Evolutionary conservation across 768 basidiomycete species (phyloP).

Genomic region (Calvatia gigantea): DNA sequence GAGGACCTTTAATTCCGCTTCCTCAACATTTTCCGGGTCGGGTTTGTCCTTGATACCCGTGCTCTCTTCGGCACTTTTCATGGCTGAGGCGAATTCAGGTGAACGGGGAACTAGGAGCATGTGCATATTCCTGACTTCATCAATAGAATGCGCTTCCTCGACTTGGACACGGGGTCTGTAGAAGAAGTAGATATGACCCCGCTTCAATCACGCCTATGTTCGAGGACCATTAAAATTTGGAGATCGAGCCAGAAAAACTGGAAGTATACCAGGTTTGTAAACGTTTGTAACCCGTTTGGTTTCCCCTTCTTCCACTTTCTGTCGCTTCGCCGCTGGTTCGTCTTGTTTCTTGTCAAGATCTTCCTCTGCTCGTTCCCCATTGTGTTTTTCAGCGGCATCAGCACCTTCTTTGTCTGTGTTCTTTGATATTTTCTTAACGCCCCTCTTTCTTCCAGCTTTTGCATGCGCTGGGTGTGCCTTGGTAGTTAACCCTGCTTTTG

Average conservation of each 20-base stretch:
- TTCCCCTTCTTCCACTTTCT: slow-evolving; percentile 1
- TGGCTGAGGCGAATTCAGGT: slow-evolving; percentile 34
- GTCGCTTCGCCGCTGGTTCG: slow-evolving; percentile 12
- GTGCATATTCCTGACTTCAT: slow-evolving; percentile 56
- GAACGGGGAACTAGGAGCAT: slow-evolving; percentile 58
- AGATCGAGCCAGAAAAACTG: not conserved
- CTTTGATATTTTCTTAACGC: no score
- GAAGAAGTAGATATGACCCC: slow-evolving; percentile 64
- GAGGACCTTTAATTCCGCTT: slow-evolving; percentile 40
- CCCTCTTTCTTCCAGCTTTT: slow-evolving; percentile 16
- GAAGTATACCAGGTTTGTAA: slow-evolving; percentile 21
- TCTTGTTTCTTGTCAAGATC: slow-evolving; percentile 26
- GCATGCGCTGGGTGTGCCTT: slow-evolving; percentile 14
- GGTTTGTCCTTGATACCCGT: slow-evolving; percentile 11
- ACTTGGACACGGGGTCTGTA: slow-evolving; percentile 55
- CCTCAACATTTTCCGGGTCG: slow-evolving; percentile 21
- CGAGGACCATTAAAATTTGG: not conserved
- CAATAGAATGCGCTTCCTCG: slow-evolving; percentile 49
- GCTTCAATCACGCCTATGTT: slow-evolving; percentile 49
- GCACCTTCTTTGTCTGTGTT: slow-evolving; percentile 15
- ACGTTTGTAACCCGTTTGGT: slow-evolving; percentile 9
- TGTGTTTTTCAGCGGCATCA: slow-evolving; percentile 17
- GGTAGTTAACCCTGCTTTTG: not conserved
- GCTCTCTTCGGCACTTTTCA: slow-evolving; percentile 1
- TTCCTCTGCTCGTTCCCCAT: slow-evolving; percentile 15